Evolutionary conservation across 2,329 filamentous ascomycete genomes (phyloP).

Genomic region (Aspergillus hortae): DNA sequence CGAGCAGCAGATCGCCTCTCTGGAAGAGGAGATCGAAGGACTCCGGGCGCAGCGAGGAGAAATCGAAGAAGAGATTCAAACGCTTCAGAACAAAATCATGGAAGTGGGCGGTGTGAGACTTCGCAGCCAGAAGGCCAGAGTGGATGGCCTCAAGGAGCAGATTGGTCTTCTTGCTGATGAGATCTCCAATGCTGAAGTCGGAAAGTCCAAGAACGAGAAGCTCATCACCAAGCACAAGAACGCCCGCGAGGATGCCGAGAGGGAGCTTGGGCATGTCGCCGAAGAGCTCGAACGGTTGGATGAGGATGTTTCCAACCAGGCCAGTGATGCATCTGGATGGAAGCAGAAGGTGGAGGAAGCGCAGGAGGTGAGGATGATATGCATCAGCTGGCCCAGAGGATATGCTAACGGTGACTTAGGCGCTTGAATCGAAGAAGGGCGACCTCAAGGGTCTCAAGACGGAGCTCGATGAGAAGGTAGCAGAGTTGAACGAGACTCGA

Average conservation of each 20-base stretch:
- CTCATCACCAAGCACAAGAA: slow-evolving; percentile 83
- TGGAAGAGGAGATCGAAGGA: slow-evolving; percentile 74
- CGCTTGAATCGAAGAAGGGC: slow-evolving; percentile 72
- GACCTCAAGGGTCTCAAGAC: slow-evolving; percentile 76
- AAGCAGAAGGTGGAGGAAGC: slow-evolving; percentile 75
- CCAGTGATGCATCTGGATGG: slow-evolving; percentile 68
- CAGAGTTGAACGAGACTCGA: slow-evolving; percentile 82
- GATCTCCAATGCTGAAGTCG: slow-evolving; percentile 80
- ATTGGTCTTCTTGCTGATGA: slow-evolving; percentile 77
- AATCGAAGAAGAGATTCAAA: slow-evolving; percentile 89
- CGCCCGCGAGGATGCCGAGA: slow-evolving; percentile 70
- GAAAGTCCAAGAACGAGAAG: slow-evolving; percentile 91
- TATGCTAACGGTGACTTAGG: slow-evolving; percentile 39
- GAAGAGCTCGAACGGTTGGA: slow-evolving; percentile 75
- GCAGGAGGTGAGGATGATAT: slow-evolving; percentile 52
- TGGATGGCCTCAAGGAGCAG: slow-evolving; percentile 83
- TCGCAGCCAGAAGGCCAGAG: slow-evolving; percentile 82
- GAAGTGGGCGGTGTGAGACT: slow-evolving; percentile 92
- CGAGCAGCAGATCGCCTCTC: slow-evolving; percentile 70
- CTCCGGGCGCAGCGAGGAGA: slow-evolving; percentile 81
- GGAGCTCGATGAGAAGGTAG: slow-evolving; percentile 80
- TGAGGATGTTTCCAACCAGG: slow-evolving; percentile 73
- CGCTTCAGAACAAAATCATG: slow-evolving; percentile 95
- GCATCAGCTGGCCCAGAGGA: background rate
- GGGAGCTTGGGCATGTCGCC: slow-evolving; percentile 70